These are phyloP conservation scores for Calocybe indica DNA, from an alignment of 768 basidiomycete species.

Conservation along the genomic window DNA sequence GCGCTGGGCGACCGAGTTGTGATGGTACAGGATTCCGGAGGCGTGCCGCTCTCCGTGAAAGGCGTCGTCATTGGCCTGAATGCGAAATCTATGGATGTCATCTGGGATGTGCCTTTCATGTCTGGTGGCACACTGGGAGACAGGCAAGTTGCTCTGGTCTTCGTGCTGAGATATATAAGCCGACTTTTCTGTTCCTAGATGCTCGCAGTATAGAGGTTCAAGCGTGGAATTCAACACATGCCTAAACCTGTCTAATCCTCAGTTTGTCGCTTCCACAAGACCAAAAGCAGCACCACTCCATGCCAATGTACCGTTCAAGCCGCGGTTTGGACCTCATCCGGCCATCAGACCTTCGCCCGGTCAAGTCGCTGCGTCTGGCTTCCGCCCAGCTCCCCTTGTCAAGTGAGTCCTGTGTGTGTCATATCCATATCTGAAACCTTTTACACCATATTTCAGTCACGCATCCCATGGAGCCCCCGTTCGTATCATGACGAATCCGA, in stretches of 20 bases:
- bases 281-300: constrained; percentile 48
- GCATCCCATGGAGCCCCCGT: constrained; percentile 32
- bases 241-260: constrained; percentile 81
- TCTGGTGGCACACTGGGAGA: constrained; percentile 83
- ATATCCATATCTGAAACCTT: constrained; percentile 1
- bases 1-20: constrained; percentile 88
- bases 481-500: constrained; percentile 76
- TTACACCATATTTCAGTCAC: constrained; percentile 4
- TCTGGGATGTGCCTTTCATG: constrained; percentile 97
- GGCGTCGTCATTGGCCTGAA: constrained; percentile 92
- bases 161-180: neutral
- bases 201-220: constrained; percentile 89
- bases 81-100: constrained; percentile 83
- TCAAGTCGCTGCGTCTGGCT: constrained; percentile 53
- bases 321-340: constrained; percentile 63
- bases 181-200: constrained; percentile 37
- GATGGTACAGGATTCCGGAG: constrained; percentile 94
- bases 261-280: constrained; percentile 76
- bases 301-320: constrained; percentile 52
- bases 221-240: constrained; percentile 84
- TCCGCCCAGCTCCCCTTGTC: constrained; percentile 46
- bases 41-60: constrained; percentile 85
- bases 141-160: constrained; percentile 41
- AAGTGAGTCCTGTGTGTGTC: constrained; percentile 20
- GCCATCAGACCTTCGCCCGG: constrained; percentile 49